Evolutionary conservation across 371 early-diverging fungal species (phyloP), one percentile per base, ranked within the genome.

Genomic region (Syncephalastrum sp.): DNA sequence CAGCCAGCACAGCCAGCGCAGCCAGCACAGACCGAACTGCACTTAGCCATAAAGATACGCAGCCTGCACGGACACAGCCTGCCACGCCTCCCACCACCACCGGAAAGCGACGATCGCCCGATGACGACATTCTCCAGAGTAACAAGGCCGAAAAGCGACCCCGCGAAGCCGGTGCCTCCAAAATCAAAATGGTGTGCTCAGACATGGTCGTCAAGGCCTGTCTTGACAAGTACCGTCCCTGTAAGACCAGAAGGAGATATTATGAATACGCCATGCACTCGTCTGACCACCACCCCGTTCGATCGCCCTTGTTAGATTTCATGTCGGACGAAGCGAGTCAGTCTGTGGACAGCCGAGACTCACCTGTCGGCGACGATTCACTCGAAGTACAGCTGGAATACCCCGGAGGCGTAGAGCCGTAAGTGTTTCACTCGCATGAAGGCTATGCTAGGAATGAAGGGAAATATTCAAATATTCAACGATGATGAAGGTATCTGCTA

Each of bases 151-250:
- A 33, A 33, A 33, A 33, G 38, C 38, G 38, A 33, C 38, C 38
- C 38, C 38, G 38, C 38, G 38, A 33, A 33, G 12, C 38, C 6
- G 29, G 29, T 33, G 10, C 38, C 38, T 33, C 38, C 38, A 33
- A 10, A 33, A 33, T 33, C 8, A 50, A 43, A 4, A 70, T 81
- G 52, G 59, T 73, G n/a, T 74, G 74, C 47, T 76, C 82, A 42
- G 82, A 78, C 24, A 65, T 68, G 60, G 69, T 81, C 56, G 75
- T 81, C 3, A 65, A 64, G n/a, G 65, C 72, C n/a, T 64, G 68
- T 21, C 68, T 67, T 42, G 54, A 56, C 43, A 69, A 71, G 17
- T 81, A 81, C 58, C 73, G 73, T 54, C 74, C 77, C 42, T 77
- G 82, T 81, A 73, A 61, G 75, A 55, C 33, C 38, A 21, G 21